Percentiles rank a stretch among this genome's conserved stretches.
These are phyloP conservation scores for Chrysosporium queenslandicum DNA, from an alignment of 2,329 filamentous ascomycete species.

Conservation along the genomic window DNA sequence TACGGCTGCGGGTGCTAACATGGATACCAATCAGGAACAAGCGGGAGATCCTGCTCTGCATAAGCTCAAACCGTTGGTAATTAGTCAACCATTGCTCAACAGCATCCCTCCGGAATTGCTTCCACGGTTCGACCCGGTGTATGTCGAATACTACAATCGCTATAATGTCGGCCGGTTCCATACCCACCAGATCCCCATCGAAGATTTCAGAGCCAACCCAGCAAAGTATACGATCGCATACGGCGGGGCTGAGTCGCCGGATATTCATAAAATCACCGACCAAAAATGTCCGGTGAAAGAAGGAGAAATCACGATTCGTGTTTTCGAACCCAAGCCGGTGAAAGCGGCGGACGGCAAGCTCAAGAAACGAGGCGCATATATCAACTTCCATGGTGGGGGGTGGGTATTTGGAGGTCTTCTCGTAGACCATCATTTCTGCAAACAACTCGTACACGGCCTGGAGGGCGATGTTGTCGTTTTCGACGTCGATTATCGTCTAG, in stretches of 20 bases:
- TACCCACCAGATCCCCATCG: conserved; percentile 36
- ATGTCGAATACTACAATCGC: conserved; percentile 35
- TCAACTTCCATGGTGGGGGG: conserved; percentile 36
- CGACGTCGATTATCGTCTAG: conserved; percentile 38
- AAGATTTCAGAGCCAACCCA: conserved; percentile 33
- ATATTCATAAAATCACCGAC: conserved; percentile 33
- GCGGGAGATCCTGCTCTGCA: conserved; percentile 21
- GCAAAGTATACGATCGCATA: conserved; percentile 32
- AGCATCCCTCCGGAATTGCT: conserved; percentile 33
- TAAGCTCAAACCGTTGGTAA: conserved; percentile 19
- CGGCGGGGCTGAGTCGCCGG: conserved; percentile 30
- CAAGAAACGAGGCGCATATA: conserved; percentile 31
- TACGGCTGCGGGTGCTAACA: neutral
- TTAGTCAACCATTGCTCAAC: conserved; percentile 33
- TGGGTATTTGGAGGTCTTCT: conserved; percentile 37
- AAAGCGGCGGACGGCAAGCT: conserved; percentile 21
- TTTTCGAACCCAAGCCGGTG: conserved; percentile 30
- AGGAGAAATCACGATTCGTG: conserved; percentile 33
- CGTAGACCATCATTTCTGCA: conserved; percentile 35
- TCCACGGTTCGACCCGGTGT: conserved; percentile 33
- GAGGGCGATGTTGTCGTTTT: conserved; percentile 35
- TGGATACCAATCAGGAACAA: neutral
- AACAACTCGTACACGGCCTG: conserved; percentile 30
- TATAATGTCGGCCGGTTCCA: conserved; percentile 35
- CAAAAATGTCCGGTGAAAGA: conserved; percentile 33